Percentiles rank a stretch among this genome's conserved stretches.
These are phyloP conservation scores for Kazachstania viticola DNA, from an alignment of 805 yeast species.

Conservation along the genomic window DNA sequence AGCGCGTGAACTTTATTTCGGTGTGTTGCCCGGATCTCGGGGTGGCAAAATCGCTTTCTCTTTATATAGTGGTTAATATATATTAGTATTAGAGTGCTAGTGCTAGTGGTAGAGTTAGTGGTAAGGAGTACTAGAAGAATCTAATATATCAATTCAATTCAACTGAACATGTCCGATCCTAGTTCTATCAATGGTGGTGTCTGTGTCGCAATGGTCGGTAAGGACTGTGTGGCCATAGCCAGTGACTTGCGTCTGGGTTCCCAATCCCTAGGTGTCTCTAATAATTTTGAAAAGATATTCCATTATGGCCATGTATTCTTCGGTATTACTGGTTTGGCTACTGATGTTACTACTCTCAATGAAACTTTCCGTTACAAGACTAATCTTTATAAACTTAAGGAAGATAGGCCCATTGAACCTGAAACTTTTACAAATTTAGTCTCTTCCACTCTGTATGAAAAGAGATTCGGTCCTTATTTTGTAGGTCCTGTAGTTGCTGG, in stretches of 20 bases:
- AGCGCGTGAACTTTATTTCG: too few relatives aligned
- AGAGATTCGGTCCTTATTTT: slow-evolving; percentile 91
- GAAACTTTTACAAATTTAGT: slow-evolving; percentile 87
- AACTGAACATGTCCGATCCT: slow-evolving; percentile 67
- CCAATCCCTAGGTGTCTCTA: slow-evolving; percentile 85
- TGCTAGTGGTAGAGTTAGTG: too few relatives aligned
- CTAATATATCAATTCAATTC: too few relatives aligned
- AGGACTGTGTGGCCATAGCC: slow-evolving; percentile 96
- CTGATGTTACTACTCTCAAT: slow-evolving; percentile 80
- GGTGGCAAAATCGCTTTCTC: too few relatives aligned
- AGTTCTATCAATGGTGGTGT: slow-evolving; percentile 84
- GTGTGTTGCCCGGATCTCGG: too few relatives aligned
- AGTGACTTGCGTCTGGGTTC: slow-evolving; percentile 88
- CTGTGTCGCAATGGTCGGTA: slow-evolving; percentile 97
- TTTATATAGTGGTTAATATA: too few relatives aligned
- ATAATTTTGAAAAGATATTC: slow-evolving; percentile 87
- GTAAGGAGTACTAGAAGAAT: too few relatives aligned
- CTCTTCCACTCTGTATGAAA: slow-evolving; percentile 79
- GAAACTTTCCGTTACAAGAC: slow-evolving; percentile 77
- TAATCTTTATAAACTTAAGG: slow-evolving; percentile 79
- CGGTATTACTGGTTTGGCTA: slow-evolving; percentile 90
- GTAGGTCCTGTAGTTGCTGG: slow-evolving; percentile 97
- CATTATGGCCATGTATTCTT: slow-evolving; percentile 75
- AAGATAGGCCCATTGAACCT: slow-evolving; percentile 88
- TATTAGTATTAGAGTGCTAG: too few relatives aligned